Percentiles rank a stretch among this genome's conserved stretches.
Evolutionary conservation across 208 protist species (phyloP).

Genomic region (Trypanosoma scelopori): DNA sequence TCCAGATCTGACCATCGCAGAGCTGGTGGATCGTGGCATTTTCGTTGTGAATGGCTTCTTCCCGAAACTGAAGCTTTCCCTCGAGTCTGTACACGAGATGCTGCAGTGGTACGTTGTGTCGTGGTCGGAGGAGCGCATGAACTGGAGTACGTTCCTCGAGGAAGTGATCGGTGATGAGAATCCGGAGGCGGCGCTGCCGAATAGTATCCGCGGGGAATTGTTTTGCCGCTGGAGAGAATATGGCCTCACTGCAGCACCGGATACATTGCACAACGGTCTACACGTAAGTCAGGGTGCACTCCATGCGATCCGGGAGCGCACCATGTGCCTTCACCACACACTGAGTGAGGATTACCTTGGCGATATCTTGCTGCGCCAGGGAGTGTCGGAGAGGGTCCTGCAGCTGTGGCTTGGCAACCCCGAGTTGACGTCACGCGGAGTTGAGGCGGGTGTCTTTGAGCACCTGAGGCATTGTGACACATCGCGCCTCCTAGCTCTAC

Average conservation of each 20-base stretch:
- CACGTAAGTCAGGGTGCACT: slow-evolving; percentile 56
- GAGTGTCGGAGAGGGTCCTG: slow-evolving; percentile 30
- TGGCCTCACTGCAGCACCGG: slow-evolving; percentile 45
- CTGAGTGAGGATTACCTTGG: slow-evolving; percentile 41
- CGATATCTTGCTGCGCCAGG: slow-evolving; percentile 32
- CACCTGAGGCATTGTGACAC: slow-evolving; percentile 38
- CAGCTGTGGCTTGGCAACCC: slow-evolving; percentile 41
- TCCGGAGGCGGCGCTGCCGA: slow-evolving; percentile 30
- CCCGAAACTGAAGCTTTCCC: slow-evolving; percentile 37
- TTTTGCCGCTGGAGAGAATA: slow-evolving; percentile 47
- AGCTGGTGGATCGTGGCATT: slow-evolving; percentile 29
- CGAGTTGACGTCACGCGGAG: slow-evolving; percentile 23
- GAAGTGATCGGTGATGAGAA: slow-evolving; percentile 47
- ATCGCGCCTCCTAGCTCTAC: slow-evolving; percentile 23
- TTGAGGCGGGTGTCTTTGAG: slow-evolving; percentile 42
- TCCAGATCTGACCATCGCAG: slow-evolving; percentile 31
- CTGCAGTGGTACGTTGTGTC: slow-evolving; percentile 60
- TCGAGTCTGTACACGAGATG: slow-evolving; percentile 33
- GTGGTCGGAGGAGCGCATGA: slow-evolving; percentile 38
- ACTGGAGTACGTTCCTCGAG: slow-evolving; percentile 38
- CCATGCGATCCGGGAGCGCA: slow-evolving; percentile 61
- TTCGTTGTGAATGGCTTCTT: slow-evolving; percentile 57
- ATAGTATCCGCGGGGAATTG: slow-evolving; percentile 53
- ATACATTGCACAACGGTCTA: slow-evolving; percentile 57
- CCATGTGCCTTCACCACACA: slow-evolving; percentile 34